Evolutionary conservation across 2,329 filamentous ascomycete genomes (phyloP).

Genomic region (Fonsecaea monophora): DNA sequence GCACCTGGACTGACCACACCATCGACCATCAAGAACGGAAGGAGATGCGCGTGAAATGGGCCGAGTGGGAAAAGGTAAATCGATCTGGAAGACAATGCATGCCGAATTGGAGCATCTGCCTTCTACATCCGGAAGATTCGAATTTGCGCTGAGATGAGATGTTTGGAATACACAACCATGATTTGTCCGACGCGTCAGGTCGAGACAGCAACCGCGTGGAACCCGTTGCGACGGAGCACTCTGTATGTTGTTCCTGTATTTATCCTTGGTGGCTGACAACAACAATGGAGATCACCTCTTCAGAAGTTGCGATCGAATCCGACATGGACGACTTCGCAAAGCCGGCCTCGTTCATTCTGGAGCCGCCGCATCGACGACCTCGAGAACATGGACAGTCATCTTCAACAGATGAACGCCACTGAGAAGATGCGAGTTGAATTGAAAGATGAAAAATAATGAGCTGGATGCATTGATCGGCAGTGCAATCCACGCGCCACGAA

Average conservation of each 20-base stretch:
- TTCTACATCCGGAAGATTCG: conserved; percentile 39
- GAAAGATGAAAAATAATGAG: background rate
- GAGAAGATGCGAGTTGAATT: background rate
- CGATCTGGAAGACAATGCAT: conserved; percentile 34
- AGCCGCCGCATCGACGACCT: background rate
- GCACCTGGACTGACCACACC: conserved; percentile 36
- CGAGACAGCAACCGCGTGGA: conserved; percentile 14
- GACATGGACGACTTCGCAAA: background rate
- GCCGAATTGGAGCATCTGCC: conserved; percentile 41
- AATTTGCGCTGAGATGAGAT: conserved; percentile 33
- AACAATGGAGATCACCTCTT: background rate
- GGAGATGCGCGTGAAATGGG: conserved; percentile 39
- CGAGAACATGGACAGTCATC: background rate
- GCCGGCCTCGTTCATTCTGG: background rate
- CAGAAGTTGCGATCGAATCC: background rate
- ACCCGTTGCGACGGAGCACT: background rate
- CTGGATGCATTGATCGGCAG: background rate
- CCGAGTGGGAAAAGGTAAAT: conserved; percentile 33
- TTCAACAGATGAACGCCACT: background rate
- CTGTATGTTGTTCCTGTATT: conserved; percentile 5
- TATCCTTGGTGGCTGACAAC: conserved; percentile 3
- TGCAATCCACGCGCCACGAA: background rate
- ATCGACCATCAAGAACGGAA: conserved; percentile 35
- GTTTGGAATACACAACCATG: background rate
- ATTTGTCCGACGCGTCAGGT: conserved; percentile 1